Percentiles rank a stretch among this genome's conserved stretches.
These are phyloP conservation scores for Rhizomucor miehei DNA, from an alignment of 371 early-diverging fungal species.

Conservation along the genomic window DNA sequence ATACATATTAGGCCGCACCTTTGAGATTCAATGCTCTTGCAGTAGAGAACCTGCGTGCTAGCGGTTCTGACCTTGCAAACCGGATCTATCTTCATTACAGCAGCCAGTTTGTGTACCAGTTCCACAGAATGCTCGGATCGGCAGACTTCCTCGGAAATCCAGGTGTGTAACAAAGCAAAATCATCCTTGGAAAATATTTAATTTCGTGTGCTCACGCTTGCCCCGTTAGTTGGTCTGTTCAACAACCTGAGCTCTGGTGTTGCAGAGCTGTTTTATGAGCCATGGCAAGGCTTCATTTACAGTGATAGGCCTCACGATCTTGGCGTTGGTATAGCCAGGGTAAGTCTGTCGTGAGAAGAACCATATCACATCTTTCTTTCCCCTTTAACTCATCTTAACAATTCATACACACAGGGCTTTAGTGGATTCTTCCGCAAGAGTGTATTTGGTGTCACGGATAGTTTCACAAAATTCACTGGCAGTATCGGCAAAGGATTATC, in stretches of 20 bases:
- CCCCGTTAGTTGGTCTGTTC: slow-evolving; percentile 82
- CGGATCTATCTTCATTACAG: slow-evolving; percentile 83
- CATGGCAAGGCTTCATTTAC: slow-evolving; percentile 95
- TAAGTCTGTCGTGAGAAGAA: slow-evolving; percentile 22
- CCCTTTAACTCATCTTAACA: background rate
- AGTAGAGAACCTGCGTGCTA: slow-evolving; percentile 85
- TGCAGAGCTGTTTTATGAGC: slow-evolving; percentile 96
- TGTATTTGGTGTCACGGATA: slow-evolving; percentile 95
- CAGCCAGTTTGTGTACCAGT: slow-evolving; percentile 86
- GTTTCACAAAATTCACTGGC: slow-evolving; percentile 93
- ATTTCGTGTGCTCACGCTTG: background rate
- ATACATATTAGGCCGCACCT: slow-evolving; percentile 71
- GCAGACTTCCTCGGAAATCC: slow-evolving; percentile 98
- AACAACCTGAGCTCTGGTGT: slow-evolving; percentile 94
- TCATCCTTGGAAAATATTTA: background rate
- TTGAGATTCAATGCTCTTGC: slow-evolving; percentile 89
- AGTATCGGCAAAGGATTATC: slow-evolving; percentile 96
- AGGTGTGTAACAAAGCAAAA: slow-evolving; percentile 7
- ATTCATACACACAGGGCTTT: slow-evolving; percentile 60
- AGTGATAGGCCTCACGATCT: slow-evolving; percentile 95
- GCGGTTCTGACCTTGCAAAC: slow-evolving; percentile 73
- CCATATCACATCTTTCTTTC: background rate
- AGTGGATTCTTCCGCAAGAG: slow-evolving; percentile 92
- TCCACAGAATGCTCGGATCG: slow-evolving; percentile 93
- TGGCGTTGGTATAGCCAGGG: slow-evolving; percentile 90